phyloP scores from a whole-genome alignment of 306 rosid species.

The Pyrus bretschneideri region DNA sequence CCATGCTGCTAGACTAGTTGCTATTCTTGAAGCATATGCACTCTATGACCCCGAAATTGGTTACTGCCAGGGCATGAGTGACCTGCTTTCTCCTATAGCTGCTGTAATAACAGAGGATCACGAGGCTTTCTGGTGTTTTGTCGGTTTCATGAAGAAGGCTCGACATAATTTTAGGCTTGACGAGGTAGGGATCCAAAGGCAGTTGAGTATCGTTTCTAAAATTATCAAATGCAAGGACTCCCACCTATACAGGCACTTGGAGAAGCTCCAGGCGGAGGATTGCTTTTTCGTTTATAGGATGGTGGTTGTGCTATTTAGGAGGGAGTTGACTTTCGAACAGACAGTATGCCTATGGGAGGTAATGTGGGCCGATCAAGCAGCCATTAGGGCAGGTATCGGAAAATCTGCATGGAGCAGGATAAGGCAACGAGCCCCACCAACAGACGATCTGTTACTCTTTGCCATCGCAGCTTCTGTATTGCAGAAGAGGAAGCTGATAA shows the following conservation, averaged over 20 bases:
- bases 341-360: slow-evolving; percentile 98
- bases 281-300: slow-evolving; percentile 96
- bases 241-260: slow-evolving; percentile 85
- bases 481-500: slow-evolving; percentile 85
- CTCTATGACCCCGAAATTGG: slow-evolving; percentile 93
- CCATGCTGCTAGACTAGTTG: slow-evolving; percentile 91
- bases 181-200: slow-evolving; percentile 93
- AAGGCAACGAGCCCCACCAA: slow-evolving; percentile 95
- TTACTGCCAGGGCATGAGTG: slow-evolving; percentile 99
- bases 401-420: slow-evolving; percentile 97
- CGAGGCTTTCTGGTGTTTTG: slow-evolving; percentile 99
- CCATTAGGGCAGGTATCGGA: slow-evolving; percentile 82
- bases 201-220: slow-evolving; percentile 75
- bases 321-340: slow-evolving; percentile 95
- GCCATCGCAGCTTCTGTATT: slow-evolving; percentile 95
- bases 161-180: slow-evolving; percentile 98
- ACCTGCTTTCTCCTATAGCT: slow-evolving; percentile 88
- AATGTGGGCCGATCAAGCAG: slow-evolving; percentile 99
- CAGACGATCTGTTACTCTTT: slow-evolving; percentile 80
- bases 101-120: slow-evolving; percentile 78
- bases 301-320: slow-evolving; percentile 95
- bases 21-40: slow-evolving; percentile 98
- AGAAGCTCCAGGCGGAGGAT: slow-evolving; percentile 96
- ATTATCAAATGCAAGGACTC: slow-evolving; percentile 80
- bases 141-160: slow-evolving; percentile 98